Conservation (phyloP, 2,329 filamentous ascomycete species). For the Fusarium sp. region DNA sequence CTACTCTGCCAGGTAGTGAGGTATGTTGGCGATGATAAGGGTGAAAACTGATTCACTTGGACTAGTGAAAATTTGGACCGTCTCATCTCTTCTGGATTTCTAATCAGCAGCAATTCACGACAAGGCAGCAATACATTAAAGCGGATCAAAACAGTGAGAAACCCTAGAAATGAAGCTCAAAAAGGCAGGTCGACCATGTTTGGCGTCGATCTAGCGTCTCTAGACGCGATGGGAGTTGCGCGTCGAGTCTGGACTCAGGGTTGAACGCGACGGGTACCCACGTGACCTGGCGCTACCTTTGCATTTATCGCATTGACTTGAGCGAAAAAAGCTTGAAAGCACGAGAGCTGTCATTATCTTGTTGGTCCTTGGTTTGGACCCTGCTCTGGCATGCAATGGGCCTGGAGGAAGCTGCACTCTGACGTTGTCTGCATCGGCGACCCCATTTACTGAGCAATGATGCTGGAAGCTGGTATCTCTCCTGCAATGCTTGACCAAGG, state of each 20-base stretch:
- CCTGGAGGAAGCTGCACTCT: neutral
- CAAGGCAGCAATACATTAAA: neutral
- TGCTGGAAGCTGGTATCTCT: neutral
- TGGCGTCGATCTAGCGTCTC: neutral
- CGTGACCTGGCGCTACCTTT: slow-evolving; percentile 21
- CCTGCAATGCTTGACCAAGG: neutral
- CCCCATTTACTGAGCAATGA: neutral
- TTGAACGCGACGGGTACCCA: slow-evolving; percentile 31
- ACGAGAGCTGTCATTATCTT: neutral
- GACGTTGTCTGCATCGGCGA: neutral
- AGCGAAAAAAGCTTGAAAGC: neutral
- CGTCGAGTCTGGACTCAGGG: neutral
- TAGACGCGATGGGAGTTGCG: slow-evolving; percentile 14
- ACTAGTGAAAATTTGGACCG: slow-evolving; percentile 17
- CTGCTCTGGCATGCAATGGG: neutral
- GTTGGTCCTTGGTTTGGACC: neutral
- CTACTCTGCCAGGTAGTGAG: neutral
- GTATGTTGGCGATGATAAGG: slow-evolving; percentile 3
- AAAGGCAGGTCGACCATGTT: slow-evolving; percentile 12
- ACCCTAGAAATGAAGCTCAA: neutral
- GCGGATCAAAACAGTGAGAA: neutral
- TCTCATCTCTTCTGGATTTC: slow-evolving; percentile 16
- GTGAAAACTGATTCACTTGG: slow-evolving; percentile 14
- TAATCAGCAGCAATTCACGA: slow-evolving; percentile 11
- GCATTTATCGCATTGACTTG: neutral